Evolutionary conservation across 352 stramenopile genomes (phyloP).

Genomic region (Phytophthora pinifolia): DNA sequence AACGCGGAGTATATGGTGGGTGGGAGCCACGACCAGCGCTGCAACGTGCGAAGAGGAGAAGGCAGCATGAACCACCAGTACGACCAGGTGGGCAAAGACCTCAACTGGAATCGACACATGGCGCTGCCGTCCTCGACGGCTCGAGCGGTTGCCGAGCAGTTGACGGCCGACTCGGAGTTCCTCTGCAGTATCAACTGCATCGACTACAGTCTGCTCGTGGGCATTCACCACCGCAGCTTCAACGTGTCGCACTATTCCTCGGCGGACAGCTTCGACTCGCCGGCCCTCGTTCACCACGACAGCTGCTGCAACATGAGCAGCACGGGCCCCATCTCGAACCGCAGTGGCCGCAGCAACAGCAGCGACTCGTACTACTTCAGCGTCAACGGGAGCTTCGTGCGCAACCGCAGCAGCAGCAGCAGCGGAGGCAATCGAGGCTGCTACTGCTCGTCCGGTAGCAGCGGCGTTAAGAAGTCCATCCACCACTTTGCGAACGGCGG

Average conservation of each 20-base stretch:
- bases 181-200: slow-evolving; percentile 93
- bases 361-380: slow-evolving; percentile 24
- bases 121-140: slow-evolving; percentile 56
- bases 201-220: slow-evolving; percentile 95
- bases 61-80: slow-evolving; percentile 76
- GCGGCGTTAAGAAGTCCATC: slow-evolving; percentile 33
- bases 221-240: slow-evolving; percentile 91
- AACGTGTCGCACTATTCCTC: slow-evolving; percentile 78
- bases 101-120: slow-evolving; percentile 87
- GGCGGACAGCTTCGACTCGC: slow-evolving; percentile 44
- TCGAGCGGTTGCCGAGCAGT: slow-evolving; percentile 60
- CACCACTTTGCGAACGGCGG: slow-evolving; percentile 46
- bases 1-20: slow-evolving; percentile 64
- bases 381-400: slow-evolving; percentile 28
- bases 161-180: slow-evolving; percentile 89
- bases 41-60: slow-evolving; percentile 58
- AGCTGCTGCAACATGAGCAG: slow-evolving; percentile 25
- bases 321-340: slow-evolving; percentile 11
- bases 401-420: slow-evolving; percentile 33
- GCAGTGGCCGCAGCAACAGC: slow-evolving; percentile 28
- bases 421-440: slow-evolving; percentile 24
- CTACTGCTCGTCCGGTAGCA: slow-evolving; percentile 32
- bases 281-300: slow-evolving; percentile 25
- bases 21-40: slow-evolving; percentile 69
- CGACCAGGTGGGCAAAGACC: slow-evolving; percentile 80